phyloP scores from a whole-genome alignment of 2,329 filamentous ascomycete species.

The Trichoderma gracile region DNA sequence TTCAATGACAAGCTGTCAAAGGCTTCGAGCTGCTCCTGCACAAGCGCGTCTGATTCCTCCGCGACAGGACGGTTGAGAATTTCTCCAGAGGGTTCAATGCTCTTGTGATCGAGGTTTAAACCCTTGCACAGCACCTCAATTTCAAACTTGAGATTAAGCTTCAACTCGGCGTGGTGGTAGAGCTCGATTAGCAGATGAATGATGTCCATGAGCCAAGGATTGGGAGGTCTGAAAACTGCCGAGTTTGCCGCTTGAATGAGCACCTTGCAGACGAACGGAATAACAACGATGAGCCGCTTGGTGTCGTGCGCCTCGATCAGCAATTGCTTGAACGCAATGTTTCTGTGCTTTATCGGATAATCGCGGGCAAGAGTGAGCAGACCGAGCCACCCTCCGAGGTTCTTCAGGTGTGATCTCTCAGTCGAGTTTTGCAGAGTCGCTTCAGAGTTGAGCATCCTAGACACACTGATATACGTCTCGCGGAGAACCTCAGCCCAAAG shows the following conservation, averaged over 20 bases:
- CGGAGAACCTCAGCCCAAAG: constrained; percentile 89
- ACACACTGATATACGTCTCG: constrained; percentile 86
- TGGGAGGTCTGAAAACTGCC: constrained; percentile 88
- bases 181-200: constrained; percentile 87
- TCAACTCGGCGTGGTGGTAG: constrained; percentile 89
- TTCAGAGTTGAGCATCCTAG: constrained; percentile 87
- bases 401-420: constrained; percentile 87
- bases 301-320: constrained; percentile 92
- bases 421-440: constrained; percentile 78
- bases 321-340: constrained; percentile 95
- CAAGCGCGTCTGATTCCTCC: constrained; percentile 62
- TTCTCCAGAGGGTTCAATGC: constrained; percentile 81
- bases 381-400: constrained; percentile 90
- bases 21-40: constrained; percentile 70
- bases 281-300: constrained; percentile 85
- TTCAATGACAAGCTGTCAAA: constrained; percentile 84
- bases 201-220: constrained; percentile 98
- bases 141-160: constrained; percentile 96
- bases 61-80: constrained; percentile 74
- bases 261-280: constrained; percentile 97
- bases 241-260: constrained; percentile 81
- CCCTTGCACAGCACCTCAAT: constrained; percentile 97
- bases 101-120: constrained; percentile 86
- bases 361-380: constrained; percentile 90
- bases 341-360: constrained; percentile 92